Evolutionary conservation across 148 eudicot species (phyloP).

Genomic region (Persicaria tinctoria): DNA sequence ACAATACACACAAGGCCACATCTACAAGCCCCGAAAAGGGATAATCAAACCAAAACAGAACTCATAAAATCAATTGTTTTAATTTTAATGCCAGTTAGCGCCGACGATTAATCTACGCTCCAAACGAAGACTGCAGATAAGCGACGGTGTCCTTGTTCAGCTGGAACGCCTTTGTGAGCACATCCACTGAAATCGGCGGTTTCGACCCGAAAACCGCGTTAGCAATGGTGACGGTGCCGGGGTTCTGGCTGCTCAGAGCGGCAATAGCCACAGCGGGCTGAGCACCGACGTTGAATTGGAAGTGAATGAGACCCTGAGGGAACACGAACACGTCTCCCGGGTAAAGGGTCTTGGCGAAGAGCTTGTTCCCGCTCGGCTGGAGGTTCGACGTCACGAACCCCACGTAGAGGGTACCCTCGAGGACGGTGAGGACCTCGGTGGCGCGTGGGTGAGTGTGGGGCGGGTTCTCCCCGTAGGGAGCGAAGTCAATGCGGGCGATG

Average conservation of each 20-base stretch:
- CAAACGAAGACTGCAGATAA: background rate
- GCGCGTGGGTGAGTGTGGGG: no score
- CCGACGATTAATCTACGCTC: background rate
- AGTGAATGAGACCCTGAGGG: conserved; percentile 16
- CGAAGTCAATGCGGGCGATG: no score
- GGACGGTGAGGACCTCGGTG: no score
- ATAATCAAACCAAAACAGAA: no score
- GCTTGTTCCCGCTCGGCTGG: no score
- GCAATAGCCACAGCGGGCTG: conserved; percentile 9
- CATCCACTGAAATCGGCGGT: background rate
- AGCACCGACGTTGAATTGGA: conserved; percentile 5
- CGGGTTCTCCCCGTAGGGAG: no score
- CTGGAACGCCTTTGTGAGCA: conserved; percentile 6
- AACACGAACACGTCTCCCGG: conserved; percentile 10
- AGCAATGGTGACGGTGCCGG: background rate
- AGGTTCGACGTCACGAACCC: no score
- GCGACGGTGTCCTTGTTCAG: conserved; percentile 8
- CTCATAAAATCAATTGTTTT: background rate
- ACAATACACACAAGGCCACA: no score
- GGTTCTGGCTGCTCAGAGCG: background rate
- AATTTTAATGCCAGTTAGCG: background rate
- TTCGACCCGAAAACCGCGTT: conserved; percentile 5
- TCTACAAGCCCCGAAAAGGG: no score
- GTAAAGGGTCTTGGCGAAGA: no score
- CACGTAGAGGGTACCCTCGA: no score